Conservation (phyloP, 2,329 filamentous ascomycete species). For the Penicillium corylophilum region DNA sequence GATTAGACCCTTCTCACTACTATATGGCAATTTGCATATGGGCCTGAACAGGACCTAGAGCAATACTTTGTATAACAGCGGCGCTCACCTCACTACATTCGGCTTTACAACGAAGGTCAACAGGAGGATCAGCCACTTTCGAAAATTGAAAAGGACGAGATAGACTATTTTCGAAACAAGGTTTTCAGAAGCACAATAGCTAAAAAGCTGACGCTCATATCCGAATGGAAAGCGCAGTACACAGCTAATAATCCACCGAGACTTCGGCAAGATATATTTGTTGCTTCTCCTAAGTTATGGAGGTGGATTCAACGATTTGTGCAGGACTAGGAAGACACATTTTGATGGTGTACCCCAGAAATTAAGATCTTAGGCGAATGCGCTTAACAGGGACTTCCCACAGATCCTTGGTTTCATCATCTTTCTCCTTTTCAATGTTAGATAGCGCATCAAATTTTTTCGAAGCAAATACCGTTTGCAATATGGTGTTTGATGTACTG, state of each 20-base stretch:
- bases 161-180: slow-evolving; percentile 14
- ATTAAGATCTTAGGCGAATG: neutral
- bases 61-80: slow-evolving; percentile 11
- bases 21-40: slow-evolving; percentile 11
- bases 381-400: neutral
- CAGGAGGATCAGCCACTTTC: slow-evolving; percentile 12
- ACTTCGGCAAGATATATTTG: slow-evolving; percentile 19
- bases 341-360: neutral
- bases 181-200: slow-evolving; percentile 14
- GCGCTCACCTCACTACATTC: slow-evolving; percentile 10
- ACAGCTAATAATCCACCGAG: slow-evolving; percentile 3
- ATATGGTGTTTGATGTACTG: neutral
- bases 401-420: neutral
- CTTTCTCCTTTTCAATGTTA: neutral
- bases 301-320: slow-evolving; percentile 20
- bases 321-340: slow-evolving; percentile 12
- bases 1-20: slow-evolving; percentile 21
- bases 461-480: neutral
- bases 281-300: slow-evolving; percentile 19
- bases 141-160: slow-evolving; percentile 15
- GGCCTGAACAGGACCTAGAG: slow-evolving; percentile 1
- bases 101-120: slow-evolving; percentile 12
- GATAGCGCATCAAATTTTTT: neutral
- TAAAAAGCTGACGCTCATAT: slow-evolving; percentile 18
- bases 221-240: slow-evolving; percentile 18